Evolutionary conservation across 495 filamentous ascomycete genomes (phyloP).

Genomic region (Chaetomium cochliodes): DNA sequence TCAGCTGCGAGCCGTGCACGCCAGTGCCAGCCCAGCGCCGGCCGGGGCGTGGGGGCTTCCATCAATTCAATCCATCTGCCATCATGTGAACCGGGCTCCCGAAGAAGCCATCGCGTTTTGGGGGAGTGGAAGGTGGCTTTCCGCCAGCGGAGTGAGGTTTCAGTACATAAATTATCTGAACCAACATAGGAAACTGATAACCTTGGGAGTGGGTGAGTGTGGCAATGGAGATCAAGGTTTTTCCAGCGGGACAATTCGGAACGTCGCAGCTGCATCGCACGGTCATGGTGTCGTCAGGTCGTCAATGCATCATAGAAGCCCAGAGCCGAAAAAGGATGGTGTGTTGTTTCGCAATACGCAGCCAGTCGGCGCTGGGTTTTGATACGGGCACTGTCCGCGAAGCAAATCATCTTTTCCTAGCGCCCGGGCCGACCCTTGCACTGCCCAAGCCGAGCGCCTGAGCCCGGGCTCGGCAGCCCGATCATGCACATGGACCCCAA

Average conservation of each 20-base stretch:
- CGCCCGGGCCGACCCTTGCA: conserved; percentile 4
- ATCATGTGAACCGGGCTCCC: background rate
- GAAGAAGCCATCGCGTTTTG: background rate
- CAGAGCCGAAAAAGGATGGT: too few relatives aligned
- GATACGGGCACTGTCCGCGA: background rate
- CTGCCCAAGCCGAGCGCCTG: background rate
- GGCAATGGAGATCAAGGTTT: too few relatives aligned
- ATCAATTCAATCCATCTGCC: background rate
- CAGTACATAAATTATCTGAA: too few relatives aligned
- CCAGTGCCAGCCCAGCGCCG: background rate
- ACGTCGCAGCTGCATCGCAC: too few relatives aligned
- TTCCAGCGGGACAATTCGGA: too few relatives aligned
- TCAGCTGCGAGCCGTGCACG: background rate
- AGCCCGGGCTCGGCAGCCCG: background rate
- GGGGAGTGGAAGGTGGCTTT: background rate
- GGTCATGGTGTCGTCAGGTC: too few relatives aligned
- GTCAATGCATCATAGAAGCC: too few relatives aligned
- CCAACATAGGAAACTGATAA: too few relatives aligned
- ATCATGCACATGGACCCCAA: conserved; percentile 3
- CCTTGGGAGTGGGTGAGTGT: too few relatives aligned
- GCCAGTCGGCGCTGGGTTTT: background rate
- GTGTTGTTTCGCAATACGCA: too few relatives aligned
- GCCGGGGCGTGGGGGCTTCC: background rate
- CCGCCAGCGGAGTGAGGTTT: too few relatives aligned
- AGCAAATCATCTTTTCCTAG: background rate